phyloP scores from a whole-genome alignment of 1,139 yeast species.

The Saccharomyces hybrid region DNA sequence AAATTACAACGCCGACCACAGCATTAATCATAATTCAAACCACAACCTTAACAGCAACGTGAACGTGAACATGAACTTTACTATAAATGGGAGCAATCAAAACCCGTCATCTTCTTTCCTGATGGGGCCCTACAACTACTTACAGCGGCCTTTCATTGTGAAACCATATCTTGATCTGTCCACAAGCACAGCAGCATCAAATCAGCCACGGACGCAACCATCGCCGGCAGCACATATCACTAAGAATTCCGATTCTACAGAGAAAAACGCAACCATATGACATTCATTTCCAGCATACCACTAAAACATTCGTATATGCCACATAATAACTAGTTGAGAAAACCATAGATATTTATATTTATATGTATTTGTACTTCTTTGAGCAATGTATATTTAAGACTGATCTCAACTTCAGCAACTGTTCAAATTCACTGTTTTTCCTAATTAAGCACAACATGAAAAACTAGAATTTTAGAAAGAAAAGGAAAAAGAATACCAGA shows the following conservation, averaged over 20 bases:
- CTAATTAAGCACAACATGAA: not conserved
- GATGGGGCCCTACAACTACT: not conserved
- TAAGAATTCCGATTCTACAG: not conserved
- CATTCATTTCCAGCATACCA: not conserved
- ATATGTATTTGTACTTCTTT: not conserved
- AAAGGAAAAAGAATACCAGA: slow-evolving; percentile 4
- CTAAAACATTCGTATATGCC: not conserved
- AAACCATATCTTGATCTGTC: not conserved
- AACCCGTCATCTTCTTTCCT: not conserved
- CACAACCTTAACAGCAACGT: not conserved
- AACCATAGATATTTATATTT: not conserved
- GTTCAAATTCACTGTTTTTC: slow-evolving; percentile 2
- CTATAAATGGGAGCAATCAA: not conserved
- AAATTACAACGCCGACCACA: not conserved
- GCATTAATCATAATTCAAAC: not conserved
- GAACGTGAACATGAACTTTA: not conserved
- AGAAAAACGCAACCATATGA: not conserved
- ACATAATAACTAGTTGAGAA: not conserved
- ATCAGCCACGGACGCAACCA: not conserved
- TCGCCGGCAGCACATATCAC: not conserved
- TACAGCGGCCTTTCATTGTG: not conserved
- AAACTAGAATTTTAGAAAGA: not conserved
- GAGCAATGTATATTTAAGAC: not conserved
- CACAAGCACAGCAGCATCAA: not conserved
- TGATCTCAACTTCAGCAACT: not conserved